A percentile compares a stretch with the other conserved stretches of the same genome.
Conservation (phyloP, 805 yeast genomes). For the Lipomyces yamadae region DNA sequence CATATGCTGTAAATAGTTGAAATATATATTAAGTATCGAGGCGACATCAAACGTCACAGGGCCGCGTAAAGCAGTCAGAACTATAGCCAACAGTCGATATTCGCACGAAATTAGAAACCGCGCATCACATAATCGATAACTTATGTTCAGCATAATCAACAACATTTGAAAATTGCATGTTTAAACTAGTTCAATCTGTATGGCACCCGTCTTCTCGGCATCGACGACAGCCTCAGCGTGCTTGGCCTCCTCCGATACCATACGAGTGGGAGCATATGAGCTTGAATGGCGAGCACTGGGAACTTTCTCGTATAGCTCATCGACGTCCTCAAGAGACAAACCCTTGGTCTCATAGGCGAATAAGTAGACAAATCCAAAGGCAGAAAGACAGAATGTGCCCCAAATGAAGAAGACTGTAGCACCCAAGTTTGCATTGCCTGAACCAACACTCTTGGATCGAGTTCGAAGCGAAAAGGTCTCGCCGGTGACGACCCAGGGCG, state of each 20-base stretch:
- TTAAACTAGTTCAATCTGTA: conserved; percentile 5
- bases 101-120: no score
- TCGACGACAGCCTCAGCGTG: conserved; percentile 5
- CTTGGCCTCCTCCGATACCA: neutral
- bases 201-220: neutral
- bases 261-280: conserved; percentile 24
- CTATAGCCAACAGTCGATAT: no score
- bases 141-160: no score
- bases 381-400: conserved; percentile 68
- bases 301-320: conserved; percentile 55
- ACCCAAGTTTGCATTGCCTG: conserved; percentile 60
- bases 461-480: conserved; percentile 72
- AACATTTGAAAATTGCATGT: neutral
- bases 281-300: conserved; percentile 29
- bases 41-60: no score
- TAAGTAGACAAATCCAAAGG: conserved; percentile 61
- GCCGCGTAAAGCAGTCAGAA: no score
- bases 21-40: no score
- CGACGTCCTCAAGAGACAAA: conserved; percentile 68
- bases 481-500: conserved; percentile 67
- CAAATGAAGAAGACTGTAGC: conserved; percentile 71
- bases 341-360: conserved; percentile 70
- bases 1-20: neutral
- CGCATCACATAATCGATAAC: no score
- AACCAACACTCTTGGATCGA: conserved; percentile 67